A percentile compares a stretch with the other conserved stretches of the same genome.
Evolutionary conservation across 2,329 filamentous ascomycete genomes (phyloP).

Genomic region (Beauveria varroae): DNA sequence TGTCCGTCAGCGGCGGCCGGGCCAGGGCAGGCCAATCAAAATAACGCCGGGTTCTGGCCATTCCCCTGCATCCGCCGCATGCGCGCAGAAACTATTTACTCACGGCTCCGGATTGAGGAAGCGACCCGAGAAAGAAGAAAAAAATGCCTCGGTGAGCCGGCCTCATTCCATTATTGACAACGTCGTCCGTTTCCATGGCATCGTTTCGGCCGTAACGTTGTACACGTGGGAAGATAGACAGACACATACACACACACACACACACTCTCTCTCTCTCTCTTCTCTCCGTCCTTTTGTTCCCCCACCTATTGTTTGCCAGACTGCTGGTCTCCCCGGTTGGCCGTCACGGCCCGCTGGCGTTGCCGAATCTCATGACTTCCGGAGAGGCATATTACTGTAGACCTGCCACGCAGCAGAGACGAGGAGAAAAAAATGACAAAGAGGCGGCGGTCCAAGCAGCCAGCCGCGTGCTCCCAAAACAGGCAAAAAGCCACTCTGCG

Average conservation of each 20-base stretch:
- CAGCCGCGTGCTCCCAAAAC: not conserved
- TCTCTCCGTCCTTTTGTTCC: no score
- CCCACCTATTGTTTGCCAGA: no score
- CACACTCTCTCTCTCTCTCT: no score
- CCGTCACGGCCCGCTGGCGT: no score
- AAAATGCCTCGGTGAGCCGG: not conserved
- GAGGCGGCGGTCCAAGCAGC: not conserved
- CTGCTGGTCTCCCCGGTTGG: no score
- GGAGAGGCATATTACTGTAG: not conserved
- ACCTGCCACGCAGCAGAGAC: not conserved
- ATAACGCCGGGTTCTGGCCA: not conserved
- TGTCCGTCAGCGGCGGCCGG: no score
- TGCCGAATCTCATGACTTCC: not conserved
- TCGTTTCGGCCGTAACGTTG: no score
- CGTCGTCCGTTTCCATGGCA: no score
- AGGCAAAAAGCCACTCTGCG: constrained; percentile 2
- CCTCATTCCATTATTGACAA: not conserved
- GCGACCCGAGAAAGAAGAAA: not conserved
- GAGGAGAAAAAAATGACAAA: no score
- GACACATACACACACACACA: no score
- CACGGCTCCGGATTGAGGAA: not conserved
- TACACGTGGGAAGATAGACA: no score
- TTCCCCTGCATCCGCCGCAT: not conserved
- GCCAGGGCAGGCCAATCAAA: not conserved
- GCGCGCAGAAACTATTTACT: not conserved